Evolutionary conservation across 2,329 filamentous ascomycete genomes (phyloP).

Genomic region (Clonostachys sp.): DNA sequence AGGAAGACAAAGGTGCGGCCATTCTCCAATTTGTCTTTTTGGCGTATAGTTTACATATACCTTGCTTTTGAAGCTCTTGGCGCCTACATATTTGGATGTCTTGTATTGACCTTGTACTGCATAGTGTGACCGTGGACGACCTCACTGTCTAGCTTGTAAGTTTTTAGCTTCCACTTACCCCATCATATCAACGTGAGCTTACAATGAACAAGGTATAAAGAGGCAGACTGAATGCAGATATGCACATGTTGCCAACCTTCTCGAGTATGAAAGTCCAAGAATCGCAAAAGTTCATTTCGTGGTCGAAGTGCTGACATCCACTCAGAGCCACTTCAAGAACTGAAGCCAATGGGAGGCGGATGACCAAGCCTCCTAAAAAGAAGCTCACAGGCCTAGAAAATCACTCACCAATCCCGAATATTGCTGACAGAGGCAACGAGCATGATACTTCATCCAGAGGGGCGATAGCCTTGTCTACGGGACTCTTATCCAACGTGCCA

Average conservation of each 20-base stretch:
- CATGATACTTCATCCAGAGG: constrained; percentile 41
- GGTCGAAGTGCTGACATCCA: constrained; percentile 4
- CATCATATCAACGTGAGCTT: constrained; percentile 5
- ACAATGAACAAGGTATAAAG: constrained; percentile 58
- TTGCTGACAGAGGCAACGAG: constrained; percentile 48
- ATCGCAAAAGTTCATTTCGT: background rate
- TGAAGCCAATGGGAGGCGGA: constrained; percentile 46
- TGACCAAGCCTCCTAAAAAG: constrained; percentile 55
- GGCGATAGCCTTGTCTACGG: constrained; percentile 50
- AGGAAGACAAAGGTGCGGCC: constrained; percentile 70
- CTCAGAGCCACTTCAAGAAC: constrained; percentile 53
- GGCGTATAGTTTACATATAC: background rate
- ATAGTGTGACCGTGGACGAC: constrained; percentile 71
- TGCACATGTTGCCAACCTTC: constrained; percentile 69
- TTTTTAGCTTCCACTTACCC: constrained; percentile 2
- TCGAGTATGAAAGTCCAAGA: constrained; percentile 52
- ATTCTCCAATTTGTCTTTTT: background rate
- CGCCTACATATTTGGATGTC: background rate
- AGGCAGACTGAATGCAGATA: constrained; percentile 72
- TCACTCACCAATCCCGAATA: constrained; percentile 42
- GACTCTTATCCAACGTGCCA: constrained; percentile 67
- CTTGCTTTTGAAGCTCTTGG: background rate
- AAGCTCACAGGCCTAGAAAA: constrained; percentile 25
- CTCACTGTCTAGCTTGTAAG: constrained; percentile 63
- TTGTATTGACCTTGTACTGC: background rate